Conservation (phyloP, 2,329 filamentous ascomycete genomes). For the Phyllosticta capitalensis region DNA sequence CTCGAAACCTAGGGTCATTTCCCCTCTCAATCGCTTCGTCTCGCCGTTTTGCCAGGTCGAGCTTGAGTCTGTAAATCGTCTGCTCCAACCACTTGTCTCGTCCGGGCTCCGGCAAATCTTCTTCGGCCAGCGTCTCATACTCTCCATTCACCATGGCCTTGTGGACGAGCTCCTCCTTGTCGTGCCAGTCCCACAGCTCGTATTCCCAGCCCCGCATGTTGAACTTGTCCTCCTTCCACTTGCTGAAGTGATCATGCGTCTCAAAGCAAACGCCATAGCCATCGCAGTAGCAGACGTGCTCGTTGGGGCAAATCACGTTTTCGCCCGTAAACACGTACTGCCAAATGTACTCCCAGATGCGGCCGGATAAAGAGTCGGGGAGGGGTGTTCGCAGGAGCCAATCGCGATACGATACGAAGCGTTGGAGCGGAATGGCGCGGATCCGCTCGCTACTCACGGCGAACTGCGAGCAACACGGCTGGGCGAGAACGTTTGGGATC, state of each 20-base stretch:
- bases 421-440: constrained; percentile 40
- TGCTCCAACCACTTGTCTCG: constrained; percentile 34
- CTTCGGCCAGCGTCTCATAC: constrained; percentile 22
- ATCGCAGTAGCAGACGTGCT: constrained; percentile 54
- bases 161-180: constrained; percentile 29
- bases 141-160: constrained; percentile 27
- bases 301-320: constrained; percentile 40
- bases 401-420: constrained; percentile 49
- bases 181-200: constrained; percentile 34
- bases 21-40: constrained; percentile 41
- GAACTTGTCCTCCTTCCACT: constrained; percentile 39
- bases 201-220: constrained; percentile 32
- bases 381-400: constrained; percentile 52
- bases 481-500: constrained; percentile 43
- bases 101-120: constrained; percentile 31
- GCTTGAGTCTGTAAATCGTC: constrained; percentile 35
- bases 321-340: constrained; percentile 50
- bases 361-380: constrained; percentile 46
- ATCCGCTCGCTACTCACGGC: constrained; percentile 51
- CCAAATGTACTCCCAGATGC: constrained; percentile 57
- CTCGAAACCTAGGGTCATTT: constrained; percentile 41
- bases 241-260: constrained; percentile 37
- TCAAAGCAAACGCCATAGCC: constrained; percentile 55
- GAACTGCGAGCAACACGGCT: constrained; percentile 57
- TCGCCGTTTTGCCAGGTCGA: constrained; percentile 28